phyloP scores from a whole-genome alignment of 2,329 filamentous ascomycete genomes.

The Colletotrichum zoysiae region DNA sequence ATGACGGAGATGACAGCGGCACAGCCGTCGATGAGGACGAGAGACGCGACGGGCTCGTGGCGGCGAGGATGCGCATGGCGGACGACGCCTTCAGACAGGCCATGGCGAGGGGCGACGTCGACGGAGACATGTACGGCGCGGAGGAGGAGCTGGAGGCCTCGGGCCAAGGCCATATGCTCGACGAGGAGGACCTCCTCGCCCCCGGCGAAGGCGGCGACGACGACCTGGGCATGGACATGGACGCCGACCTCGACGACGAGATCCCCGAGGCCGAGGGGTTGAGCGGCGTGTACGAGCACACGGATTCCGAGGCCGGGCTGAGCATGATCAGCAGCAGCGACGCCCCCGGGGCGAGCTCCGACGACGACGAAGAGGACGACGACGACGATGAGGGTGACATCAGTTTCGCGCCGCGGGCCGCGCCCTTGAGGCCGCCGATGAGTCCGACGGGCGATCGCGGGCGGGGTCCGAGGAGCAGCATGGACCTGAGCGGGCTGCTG shows the following conservation, averaged over 20 bases:
- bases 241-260: slow-evolving; percentile 78
- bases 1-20: slow-evolving; percentile 42
- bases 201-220: slow-evolving; percentile 42
- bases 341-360: slow-evolving; percentile 38
- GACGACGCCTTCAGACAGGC: slow-evolving; percentile 74
- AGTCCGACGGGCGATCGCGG: slow-evolving; percentile 53
- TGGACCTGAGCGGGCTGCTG: slow-evolving; percentile 69
- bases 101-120: slow-evolving; percentile 63
- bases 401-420: slow-evolving; percentile 56
- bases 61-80: slow-evolving; percentile 64
- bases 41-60: slow-evolving; percentile 59
- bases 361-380: slow-evolving; percentile 42
- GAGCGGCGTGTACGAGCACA: slow-evolving; percentile 78
- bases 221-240: slow-evolving; percentile 67
- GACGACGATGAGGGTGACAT: slow-evolving; percentile 48
- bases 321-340: slow-evolving; percentile 60
- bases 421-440: slow-evolving; percentile 50
- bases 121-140: slow-evolving; percentile 63
- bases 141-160: slow-evolving; percentile 69
- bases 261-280: slow-evolving; percentile 71
- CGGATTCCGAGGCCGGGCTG: slow-evolving; percentile 77
- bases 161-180: slow-evolving; percentile 69
- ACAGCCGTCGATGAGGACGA: slow-evolving; percentile 52
- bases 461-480: slow-evolving; percentile 57
- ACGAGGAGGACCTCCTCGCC: slow-evolving; percentile 69